phyloP scores from a whole-genome alignment of 345 rosid species.

The Trapa incisa region DNA sequence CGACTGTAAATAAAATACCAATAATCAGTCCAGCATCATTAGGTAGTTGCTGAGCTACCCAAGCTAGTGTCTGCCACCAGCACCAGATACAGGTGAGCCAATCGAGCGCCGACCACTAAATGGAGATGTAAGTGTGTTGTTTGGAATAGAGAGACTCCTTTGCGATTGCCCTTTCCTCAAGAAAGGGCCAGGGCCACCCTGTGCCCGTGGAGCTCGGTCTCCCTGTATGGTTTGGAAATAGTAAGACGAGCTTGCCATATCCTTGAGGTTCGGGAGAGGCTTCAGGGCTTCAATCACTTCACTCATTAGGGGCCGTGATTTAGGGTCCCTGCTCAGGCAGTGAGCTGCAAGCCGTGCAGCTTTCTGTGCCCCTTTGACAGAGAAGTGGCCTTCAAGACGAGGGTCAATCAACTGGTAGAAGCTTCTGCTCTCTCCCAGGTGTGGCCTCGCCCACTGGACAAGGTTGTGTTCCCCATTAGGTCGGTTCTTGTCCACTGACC shows the following conservation, averaged over 20 bases:
- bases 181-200: conserved; percentile 26
- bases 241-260: conserved; percentile 38
- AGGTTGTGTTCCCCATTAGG: conserved; percentile 91
- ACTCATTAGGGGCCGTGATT: conserved; percentile 81
- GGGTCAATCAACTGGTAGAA: conserved; percentile 67
- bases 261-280: conserved; percentile 71
- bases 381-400: conserved; percentile 87
- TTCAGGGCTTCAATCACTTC: conserved; percentile 66
- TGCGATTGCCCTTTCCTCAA: conserved; percentile 28
- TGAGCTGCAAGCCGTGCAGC: conserved; percentile 71
- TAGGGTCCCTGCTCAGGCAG: conserved; percentile 88
- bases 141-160: conserved; percentile 27
- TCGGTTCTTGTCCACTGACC: conserved; percentile 81
- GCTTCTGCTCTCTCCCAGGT: conserved; percentile 66
- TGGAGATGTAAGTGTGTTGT: conserved; percentile 31
- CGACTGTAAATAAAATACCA: not conserved
- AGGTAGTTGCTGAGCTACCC: not conserved
- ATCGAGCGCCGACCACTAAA: conserved; percentile 17
- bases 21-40: not conserved
- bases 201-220: conserved; percentile 17
- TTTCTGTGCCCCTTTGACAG: conserved; percentile 76
- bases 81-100: conserved; percentile 28
- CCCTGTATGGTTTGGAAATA: conserved; percentile 23
- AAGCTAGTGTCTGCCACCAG: conserved; percentile 12
- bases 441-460: conserved; percentile 88